Conservation (phyloP, 208 protist genomes). For the Crithidia bombi region DNA sequence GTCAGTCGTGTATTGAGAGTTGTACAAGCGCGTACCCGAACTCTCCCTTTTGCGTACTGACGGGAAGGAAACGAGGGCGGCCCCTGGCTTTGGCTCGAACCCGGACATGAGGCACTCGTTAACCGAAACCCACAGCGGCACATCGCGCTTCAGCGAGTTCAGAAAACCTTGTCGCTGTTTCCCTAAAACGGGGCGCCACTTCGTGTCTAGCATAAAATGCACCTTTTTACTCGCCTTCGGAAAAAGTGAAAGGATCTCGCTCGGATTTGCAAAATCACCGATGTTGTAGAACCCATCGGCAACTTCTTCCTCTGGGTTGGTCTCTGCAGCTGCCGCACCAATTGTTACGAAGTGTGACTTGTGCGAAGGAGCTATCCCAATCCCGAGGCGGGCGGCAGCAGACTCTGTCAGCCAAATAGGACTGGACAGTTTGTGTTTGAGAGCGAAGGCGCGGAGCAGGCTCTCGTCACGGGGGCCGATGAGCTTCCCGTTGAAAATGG, state of each 20-base stretch:
- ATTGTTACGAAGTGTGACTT: slow-evolving; percentile 70
- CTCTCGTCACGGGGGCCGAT: slow-evolving; percentile 80
- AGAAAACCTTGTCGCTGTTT: slow-evolving; percentile 84
- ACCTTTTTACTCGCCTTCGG: slow-evolving; percentile 82
- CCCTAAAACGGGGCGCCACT: slow-evolving; percentile 86
- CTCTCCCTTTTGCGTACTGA: slow-evolving; percentile 16
- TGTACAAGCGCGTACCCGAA: slow-evolving; percentile 70
- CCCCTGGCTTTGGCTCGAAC: slow-evolving; percentile 60
- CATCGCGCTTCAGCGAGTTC: slow-evolving; percentile 51
- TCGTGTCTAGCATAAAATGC: slow-evolving; percentile 90
- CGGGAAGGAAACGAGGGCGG: slow-evolving; percentile 45
- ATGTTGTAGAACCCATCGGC: slow-evolving; percentile 88
- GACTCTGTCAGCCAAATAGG: slow-evolving; percentile 83
- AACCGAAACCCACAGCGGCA: slow-evolving; percentile 86
- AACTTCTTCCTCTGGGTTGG: slow-evolving; percentile 47
- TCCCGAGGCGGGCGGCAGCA: slow-evolving; percentile 61
- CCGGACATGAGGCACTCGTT: slow-evolving; percentile 92
- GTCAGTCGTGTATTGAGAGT: slow-evolving; percentile 88
- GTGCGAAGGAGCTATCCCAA: slow-evolving; percentile 64
- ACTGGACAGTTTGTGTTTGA: slow-evolving; percentile 88
- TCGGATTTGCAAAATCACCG: slow-evolving; percentile 69
- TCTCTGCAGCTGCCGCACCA: slow-evolving; percentile 59
- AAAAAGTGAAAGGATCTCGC: slow-evolving; percentile 81
- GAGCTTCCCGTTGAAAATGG: slow-evolving; percentile 81
- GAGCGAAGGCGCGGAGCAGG: slow-evolving; percentile 69